Evolutionary conservation across 2,329 filamentous ascomycete species (phyloP).

Genomic region (Plenodomus tracheiphilus): DNA sequence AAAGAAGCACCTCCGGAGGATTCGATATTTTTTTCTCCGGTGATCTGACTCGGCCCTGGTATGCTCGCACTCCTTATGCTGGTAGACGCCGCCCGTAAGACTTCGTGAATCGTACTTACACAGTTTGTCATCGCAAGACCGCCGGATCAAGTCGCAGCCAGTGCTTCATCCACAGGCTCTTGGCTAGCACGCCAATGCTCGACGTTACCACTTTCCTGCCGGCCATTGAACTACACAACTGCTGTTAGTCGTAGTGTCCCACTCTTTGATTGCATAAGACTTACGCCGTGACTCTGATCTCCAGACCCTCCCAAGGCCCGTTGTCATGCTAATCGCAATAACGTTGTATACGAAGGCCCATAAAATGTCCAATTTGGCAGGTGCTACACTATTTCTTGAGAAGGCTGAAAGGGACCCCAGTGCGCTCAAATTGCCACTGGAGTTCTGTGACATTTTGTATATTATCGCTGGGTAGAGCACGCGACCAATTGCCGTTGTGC

Average conservation of each 20-base stretch:
- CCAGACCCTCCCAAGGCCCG: slow-evolving; percentile 3
- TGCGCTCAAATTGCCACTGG: neutral
- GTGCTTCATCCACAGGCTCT: slow-evolving; percentile 2
- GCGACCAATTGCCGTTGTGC: slow-evolving; percentile 5
- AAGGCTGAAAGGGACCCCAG: neutral
- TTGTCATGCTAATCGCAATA: slow-evolving; percentile 4
- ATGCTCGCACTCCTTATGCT: too few relatives aligned
- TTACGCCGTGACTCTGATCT: slow-evolving; percentile 1
- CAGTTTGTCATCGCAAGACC: too few relatives aligned
- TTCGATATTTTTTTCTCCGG: neutral
- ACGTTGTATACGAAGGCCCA: slow-evolving; percentile 7
- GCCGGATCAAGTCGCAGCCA: neutral
- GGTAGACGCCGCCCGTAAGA: too few relatives aligned
- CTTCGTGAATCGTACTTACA: too few relatives aligned
- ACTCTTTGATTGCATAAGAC: neutral
- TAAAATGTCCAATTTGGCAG: slow-evolving; percentile 2
- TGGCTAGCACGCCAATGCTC: slow-evolving; percentile 2
- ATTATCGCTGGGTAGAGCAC: slow-evolving; percentile 9
- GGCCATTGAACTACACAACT: neutral
- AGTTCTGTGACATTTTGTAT: slow-evolving; percentile 3
- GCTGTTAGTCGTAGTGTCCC: neutral
- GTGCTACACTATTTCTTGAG: neutral
- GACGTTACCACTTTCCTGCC: slow-evolving; percentile 5
- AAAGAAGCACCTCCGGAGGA: neutral
- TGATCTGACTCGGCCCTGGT: neutral